A percentile compares a stretch with the other conserved stretches of the same genome.
These are phyloP conservation scores for Aspergillus cavernicola DNA, from an alignment of 495 filamentous ascomycete species.

Conservation along the genomic window DNA sequence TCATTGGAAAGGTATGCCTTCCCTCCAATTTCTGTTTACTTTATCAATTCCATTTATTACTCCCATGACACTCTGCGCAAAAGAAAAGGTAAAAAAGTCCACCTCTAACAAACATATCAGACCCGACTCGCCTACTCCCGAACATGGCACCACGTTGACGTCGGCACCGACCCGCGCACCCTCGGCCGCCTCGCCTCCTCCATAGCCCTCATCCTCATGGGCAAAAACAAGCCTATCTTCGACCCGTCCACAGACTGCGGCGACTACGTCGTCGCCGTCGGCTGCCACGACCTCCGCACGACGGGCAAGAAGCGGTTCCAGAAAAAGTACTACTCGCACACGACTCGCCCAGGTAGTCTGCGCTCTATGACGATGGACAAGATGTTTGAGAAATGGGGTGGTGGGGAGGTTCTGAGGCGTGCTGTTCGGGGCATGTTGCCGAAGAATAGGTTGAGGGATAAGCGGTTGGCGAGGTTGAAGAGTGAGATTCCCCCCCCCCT, in stretches of 20 bases:
- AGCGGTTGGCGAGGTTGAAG: constrained; percentile 84
- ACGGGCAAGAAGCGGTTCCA: constrained; percentile 90
- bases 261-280: constrained; percentile 93
- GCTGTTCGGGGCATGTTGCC: constrained; percentile 96
- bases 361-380: constrained; percentile 89
- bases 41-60: not conserved
- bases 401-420: constrained; percentile 86
- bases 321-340: constrained; percentile 94
- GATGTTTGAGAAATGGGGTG: constrained; percentile 91
- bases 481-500: constrained; percentile 44
- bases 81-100: no score
- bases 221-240: constrained; percentile 98
- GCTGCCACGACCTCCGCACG: constrained; percentile 79
- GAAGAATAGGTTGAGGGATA: constrained; percentile 88
- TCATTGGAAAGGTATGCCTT: constrained; percentile 41
- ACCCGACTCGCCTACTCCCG: constrained; percentile 95
- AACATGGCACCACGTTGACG: constrained; percentile 83
- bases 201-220: constrained; percentile 92
- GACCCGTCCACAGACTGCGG: constrained; percentile 96
- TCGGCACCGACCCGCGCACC: constrained; percentile 52
- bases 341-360: constrained; percentile 81
- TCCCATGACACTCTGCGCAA: no score
- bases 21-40: not conserved
- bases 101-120: constrained; percentile 41
- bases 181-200: constrained; percentile 87